Conservation (phyloP, 2,329 filamentous ascomycete species). For the Trichoderma sp. region DNA sequence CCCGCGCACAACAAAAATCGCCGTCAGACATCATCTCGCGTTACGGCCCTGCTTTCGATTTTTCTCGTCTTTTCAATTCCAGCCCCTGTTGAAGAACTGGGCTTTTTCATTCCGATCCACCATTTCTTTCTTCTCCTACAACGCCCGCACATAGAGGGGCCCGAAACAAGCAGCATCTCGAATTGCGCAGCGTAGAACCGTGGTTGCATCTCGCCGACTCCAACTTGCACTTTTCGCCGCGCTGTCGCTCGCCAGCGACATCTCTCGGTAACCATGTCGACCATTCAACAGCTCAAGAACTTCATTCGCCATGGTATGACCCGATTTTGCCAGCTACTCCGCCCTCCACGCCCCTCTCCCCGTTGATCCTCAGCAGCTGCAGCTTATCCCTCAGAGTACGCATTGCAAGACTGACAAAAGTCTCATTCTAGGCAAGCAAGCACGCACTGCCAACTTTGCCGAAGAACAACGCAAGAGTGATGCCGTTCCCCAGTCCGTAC, state of each 20-base stretch:
- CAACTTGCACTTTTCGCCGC: conserved; percentile 6
- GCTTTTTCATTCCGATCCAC: neutral
- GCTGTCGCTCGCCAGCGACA: conserved; percentile 32
- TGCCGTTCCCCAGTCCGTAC: conserved; percentile 48
- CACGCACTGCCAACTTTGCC: conserved; percentile 61
- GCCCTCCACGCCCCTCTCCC: neutral
- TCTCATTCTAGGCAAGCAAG: conserved; percentile 72
- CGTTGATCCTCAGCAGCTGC: neutral
- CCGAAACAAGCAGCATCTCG: neutral
- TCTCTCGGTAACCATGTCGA: conserved; percentile 54
- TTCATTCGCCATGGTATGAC: conserved; percentile 85
- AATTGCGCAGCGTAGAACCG: conserved; percentile 3
- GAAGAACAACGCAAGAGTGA: conserved; percentile 60
- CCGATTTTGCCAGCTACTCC: neutral
- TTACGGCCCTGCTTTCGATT: neutral
- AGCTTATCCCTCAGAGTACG: neutral
- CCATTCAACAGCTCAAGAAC: conserved; percentile 95
- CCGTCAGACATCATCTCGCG: conserved; percentile 5
- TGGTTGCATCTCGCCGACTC: neutral
- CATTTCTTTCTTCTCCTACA: neutral
- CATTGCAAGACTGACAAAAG: conserved; percentile 27
- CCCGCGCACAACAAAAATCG: conserved; percentile 10
- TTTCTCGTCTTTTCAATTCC: neutral
- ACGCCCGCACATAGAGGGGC: neutral
- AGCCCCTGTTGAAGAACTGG: neutral